A percentile compares a stretch with the other conserved stretches of the same genome.
Evolutionary conservation across 331 rosid species (phyloP).

Genomic region (Cydonia oblonga): DNA sequence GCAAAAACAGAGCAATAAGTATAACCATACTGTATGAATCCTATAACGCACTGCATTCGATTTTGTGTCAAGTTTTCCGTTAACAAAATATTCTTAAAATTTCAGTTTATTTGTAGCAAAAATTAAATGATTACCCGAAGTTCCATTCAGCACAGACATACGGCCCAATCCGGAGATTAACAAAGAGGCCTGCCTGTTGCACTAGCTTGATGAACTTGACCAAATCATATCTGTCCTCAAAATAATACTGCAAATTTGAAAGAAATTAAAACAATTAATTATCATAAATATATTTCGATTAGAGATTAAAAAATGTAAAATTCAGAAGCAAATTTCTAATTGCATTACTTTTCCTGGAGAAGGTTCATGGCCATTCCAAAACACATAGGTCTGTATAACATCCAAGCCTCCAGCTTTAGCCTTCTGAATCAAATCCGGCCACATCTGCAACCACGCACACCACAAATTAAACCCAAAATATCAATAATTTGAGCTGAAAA

Average conservation of each 20-base stretch:
- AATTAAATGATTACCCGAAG: slow-evolving; percentile 70
- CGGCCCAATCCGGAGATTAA: slow-evolving; percentile 94
- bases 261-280: not conserved
- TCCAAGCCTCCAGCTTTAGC: slow-evolving; percentile 97
- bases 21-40: too few relatives aligned
- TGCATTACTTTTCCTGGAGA: slow-evolving; percentile 62
- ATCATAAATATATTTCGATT: not conserved
- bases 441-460: slow-evolving; percentile 56
- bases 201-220: slow-evolving; percentile 80
- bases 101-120: not conserved
- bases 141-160: slow-evolving; percentile 91
- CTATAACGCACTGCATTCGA: too few relatives aligned
- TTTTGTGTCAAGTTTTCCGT: too few relatives aligned
- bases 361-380: slow-evolving; percentile 98
- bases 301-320: not conserved
- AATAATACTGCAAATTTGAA: slow-evolving; percentile 52
- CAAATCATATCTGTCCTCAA: slow-evolving; percentile 75
- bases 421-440: slow-evolving; percentile 88
- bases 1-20: slow-evolving; percentile 9
- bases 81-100: too few relatives aligned
- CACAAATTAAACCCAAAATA: not conserved
- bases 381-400: slow-evolving; percentile 94
- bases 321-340: not conserved
- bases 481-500: not conserved
- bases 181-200: slow-evolving; percentile 78